Conservation (phyloP, 2,329 filamentous ascomycete species). For the Trichophaea hybrida region DNA sequence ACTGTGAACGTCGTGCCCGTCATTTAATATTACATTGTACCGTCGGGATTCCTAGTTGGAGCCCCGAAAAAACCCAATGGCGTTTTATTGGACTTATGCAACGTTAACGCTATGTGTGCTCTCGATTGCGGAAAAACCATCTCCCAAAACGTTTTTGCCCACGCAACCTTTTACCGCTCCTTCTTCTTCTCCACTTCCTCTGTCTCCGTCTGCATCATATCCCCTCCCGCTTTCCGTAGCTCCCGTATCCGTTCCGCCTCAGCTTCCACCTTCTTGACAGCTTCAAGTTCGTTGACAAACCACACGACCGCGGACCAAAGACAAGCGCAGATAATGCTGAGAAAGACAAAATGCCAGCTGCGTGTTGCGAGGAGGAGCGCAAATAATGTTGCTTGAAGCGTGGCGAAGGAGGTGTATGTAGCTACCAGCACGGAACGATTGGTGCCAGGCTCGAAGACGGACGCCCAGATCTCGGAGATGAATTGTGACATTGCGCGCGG, state of each 20-base stretch:
- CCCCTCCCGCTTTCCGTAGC: conserved; percentile 35
- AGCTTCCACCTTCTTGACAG: conserved; percentile 37
- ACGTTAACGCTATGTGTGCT: not conserved
- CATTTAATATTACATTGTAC: too few species aligned
- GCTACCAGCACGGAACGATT: conserved; percentile 59
- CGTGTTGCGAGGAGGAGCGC: conserved; percentile 64
- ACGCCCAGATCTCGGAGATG: conserved; percentile 27
- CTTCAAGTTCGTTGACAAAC: conserved; percentile 52
- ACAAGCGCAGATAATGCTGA: conserved; percentile 63
- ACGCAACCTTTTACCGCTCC: conserved; percentile 30
- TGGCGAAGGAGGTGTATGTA: conserved; percentile 77
- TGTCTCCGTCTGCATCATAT: conserved; percentile 24
- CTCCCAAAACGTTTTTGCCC: not conserved
- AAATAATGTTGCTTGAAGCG: conserved; percentile 65
- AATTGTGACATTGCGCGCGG: conserved; percentile 14
- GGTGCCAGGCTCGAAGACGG: conserved; percentile 27
- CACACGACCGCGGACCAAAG: conserved; percentile 95
- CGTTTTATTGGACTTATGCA: too few species aligned
- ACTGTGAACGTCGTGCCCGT: too few species aligned
- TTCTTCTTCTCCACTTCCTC: conserved; percentile 34
- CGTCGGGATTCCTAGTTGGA: too few species aligned
- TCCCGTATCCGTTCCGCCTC: conserved; percentile 29
- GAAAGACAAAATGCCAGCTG: conserved; percentile 74
- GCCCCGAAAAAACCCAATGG: too few species aligned
- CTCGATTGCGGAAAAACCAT: not conserved